phyloP scores from a whole-genome alignment of 1,284 basidiomycete genomes.

The Ceratobasidium papillatum region DNA sequence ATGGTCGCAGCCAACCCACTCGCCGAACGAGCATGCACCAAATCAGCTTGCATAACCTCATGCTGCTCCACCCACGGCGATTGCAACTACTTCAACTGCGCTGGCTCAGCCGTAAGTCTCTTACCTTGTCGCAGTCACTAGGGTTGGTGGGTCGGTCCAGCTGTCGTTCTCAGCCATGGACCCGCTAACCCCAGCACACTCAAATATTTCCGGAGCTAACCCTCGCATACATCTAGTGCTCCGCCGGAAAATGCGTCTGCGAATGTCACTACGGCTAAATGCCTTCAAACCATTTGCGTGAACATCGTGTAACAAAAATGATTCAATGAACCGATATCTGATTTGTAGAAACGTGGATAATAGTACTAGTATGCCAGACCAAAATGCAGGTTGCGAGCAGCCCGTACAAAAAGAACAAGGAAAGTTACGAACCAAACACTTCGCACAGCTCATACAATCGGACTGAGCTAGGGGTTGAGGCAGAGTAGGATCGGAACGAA shows the following conservation, averaged over 20 bases:
- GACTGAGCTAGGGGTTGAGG: no score
- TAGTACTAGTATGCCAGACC: no score
- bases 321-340: neutral
- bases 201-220: no score
- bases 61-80: conserved; percentile 3
- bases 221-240: neutral
- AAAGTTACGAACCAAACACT: no score
- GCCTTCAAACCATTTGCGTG: neutral
- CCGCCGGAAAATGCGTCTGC: conserved; percentile 1
- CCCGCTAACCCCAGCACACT: no score
- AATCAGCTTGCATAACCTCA: neutral
- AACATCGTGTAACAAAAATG: neutral
- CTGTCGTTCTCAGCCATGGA: no score
- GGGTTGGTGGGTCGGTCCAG: no score
- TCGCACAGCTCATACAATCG: no score
- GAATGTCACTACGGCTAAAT: conserved; percentile 8
- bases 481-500: no score
- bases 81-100: conserved; percentile 14
- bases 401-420: no score
- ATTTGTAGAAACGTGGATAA: neutral
- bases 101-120: neutral
- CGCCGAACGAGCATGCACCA: neutral
- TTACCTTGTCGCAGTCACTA: neutral
- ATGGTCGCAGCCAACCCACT: conserved; percentile 2
- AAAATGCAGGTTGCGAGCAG: no score